Evolutionary conservation across 257 asterid genomes (phyloP).

Genomic region (Thymus quinquecostatus): DNA sequence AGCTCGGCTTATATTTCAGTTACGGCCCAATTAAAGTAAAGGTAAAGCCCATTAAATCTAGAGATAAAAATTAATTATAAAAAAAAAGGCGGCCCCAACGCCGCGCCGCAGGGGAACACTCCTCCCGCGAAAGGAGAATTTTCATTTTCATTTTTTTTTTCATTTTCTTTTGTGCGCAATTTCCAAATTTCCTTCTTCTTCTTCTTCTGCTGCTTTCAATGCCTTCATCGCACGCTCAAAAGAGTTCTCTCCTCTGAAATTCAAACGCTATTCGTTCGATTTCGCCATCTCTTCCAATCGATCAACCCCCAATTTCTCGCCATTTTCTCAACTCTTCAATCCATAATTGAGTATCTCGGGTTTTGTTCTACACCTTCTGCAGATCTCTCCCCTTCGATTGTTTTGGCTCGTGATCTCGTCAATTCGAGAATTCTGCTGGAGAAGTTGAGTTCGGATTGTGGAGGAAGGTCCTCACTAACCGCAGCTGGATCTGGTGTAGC

Average conservation of each 20-base stretch:
- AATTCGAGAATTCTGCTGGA: conserved; percentile 25
- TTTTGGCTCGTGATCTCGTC: conserved; percentile 34
- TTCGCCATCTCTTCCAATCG: conserved; percentile 21
- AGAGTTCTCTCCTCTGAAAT: conserved; percentile 28
- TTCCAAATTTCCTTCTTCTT: conserved; percentile 23
- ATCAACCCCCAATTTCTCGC: conserved; percentile 1
- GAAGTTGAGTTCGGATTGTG: conserved; percentile 30
- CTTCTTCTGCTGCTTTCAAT: background rate
- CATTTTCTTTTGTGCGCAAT: conserved; percentile 27
- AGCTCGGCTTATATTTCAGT: background rate
- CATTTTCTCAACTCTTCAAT: conserved; percentile 26
- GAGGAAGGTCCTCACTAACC: conserved; percentile 17
- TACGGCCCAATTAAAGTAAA: background rate
- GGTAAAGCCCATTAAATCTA: background rate
- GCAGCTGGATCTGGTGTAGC: conserved; percentile 68
- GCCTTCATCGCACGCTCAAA: background rate
- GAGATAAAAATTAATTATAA: too few species aligned
- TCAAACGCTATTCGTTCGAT: conserved; percentile 27
- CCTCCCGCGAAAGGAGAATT: conserved; percentile 29
- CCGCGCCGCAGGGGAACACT: conserved; percentile 30
- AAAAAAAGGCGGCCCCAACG: background rate
- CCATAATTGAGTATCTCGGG: conserved; percentile 19
- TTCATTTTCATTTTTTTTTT: background rate
- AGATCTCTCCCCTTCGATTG: conserved; percentile 31
- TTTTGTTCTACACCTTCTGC: conserved; percentile 27